Conservation (phyloP, 2,329 filamentous ascomycete genomes). For the Pezicula rhizophila region DNA sequence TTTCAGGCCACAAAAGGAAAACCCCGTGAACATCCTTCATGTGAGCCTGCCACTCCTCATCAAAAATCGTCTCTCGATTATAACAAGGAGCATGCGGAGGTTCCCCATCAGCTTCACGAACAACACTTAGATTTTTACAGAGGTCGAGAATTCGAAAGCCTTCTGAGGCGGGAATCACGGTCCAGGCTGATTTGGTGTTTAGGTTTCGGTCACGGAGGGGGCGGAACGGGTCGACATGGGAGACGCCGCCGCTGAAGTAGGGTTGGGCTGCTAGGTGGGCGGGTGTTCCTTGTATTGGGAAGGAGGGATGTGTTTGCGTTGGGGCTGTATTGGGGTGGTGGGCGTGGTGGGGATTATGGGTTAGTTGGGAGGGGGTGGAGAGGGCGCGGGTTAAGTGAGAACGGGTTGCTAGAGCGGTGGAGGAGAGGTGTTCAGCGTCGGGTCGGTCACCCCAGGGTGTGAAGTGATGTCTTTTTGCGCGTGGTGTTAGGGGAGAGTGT, state of each 20-base stretch:
- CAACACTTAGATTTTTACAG: slow-evolving; percentile 15
- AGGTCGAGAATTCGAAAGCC: slow-evolving; percentile 21
- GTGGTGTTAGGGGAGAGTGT: too few species aligned
- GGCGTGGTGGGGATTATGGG: neutral
- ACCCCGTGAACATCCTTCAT: slow-evolving; percentile 27
- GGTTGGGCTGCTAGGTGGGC: slow-evolving; percentile 1
- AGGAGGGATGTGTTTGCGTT: neutral
- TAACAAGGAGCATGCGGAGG: slow-evolving; percentile 17
- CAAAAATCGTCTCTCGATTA: slow-evolving; percentile 24
- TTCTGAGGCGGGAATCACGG: slow-evolving; percentile 20
- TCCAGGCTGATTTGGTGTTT: slow-evolving; percentile 22
- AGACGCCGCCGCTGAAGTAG: neutral
- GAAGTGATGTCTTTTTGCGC: too few species aligned
- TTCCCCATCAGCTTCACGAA: neutral
- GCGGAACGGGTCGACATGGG: slow-evolving; percentile 15
- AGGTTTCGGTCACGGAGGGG: slow-evolving; percentile 20
- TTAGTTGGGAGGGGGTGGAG: neutral
- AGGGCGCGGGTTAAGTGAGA: neutral
- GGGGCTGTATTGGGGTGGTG: neutral
- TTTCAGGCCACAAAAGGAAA: slow-evolving; percentile 24
- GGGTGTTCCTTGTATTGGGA: neutral
- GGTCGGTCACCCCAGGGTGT: too few species aligned
- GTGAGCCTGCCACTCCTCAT: slow-evolving; percentile 26
- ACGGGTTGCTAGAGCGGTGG: neutral
- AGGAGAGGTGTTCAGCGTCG: too few species aligned